Evolutionary conservation across 169 alveolate species (phyloP).

Genomic region (Ichthyophthirius multifiliis): DNA sequence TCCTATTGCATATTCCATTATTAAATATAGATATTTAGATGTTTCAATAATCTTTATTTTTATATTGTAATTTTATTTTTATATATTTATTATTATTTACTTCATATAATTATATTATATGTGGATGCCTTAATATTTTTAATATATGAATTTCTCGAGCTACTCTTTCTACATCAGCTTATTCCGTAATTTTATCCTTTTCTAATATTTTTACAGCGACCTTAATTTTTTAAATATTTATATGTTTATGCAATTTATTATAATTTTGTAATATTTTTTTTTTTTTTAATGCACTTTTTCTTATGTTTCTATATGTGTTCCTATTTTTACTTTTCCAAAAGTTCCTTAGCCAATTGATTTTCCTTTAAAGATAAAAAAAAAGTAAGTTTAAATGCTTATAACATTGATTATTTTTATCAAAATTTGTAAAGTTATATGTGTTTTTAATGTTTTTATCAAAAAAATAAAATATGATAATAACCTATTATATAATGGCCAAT

Average conservation of each 20-base stretch:
- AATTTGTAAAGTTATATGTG: no score
- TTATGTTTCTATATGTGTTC: constrained; percentile 49
- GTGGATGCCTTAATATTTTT: constrained; percentile 80
- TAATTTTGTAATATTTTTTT: background rate
- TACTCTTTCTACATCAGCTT: constrained; percentile 79
- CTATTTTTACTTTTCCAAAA: constrained; percentile 75
- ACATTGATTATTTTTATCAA: background rate
- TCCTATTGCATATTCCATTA: constrained; percentile 82
- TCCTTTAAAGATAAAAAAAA: constrained; percentile 21
- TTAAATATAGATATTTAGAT: constrained; percentile 56
- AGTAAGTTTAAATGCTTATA: background rate
- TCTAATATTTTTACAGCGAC: constrained; percentile 80
- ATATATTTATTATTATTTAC: background rate
- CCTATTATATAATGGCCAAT: constrained; percentile 40
- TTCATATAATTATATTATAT: constrained; percentile 78
- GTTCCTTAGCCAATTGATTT: constrained; percentile 75
- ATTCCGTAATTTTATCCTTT: constrained; percentile 56
- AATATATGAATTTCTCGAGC: constrained; percentile 89
- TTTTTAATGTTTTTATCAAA: no score
- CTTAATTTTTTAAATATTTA: constrained; percentile 2
- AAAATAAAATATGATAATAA: background rate
- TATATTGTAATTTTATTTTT: constrained; percentile 8
- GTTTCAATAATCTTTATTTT: constrained; percentile 71
- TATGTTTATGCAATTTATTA: background rate
- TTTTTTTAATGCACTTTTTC: constrained; percentile 38